Evolutionary conservation across 73 alveolate species (phyloP).

Genomic region (Tetrahymena malaccensis): DNA sequence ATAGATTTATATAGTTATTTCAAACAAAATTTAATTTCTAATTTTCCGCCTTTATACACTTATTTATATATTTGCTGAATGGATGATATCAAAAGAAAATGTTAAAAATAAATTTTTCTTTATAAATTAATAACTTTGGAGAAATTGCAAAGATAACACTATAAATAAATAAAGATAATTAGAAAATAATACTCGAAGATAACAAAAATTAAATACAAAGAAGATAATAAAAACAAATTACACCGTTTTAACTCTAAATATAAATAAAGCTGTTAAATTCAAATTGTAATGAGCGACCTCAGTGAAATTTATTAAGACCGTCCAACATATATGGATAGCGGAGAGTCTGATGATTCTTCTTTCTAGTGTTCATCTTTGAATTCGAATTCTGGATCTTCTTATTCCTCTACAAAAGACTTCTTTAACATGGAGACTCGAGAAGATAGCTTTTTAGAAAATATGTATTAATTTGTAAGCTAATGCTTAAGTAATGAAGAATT

Average conservation of each 20-base stretch:
- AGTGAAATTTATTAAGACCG: not conserved
- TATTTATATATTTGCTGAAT: not conserved
- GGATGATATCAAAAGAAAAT: not conserved
- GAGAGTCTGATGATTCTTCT: not conserved
- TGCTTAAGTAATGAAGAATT: not conserved
- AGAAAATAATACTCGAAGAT: not conserved
- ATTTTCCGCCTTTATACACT: not conserved
- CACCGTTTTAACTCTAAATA: not conserved
- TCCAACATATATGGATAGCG: not conserved
- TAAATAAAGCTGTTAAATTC: not conserved
- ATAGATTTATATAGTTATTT: too few species aligned
- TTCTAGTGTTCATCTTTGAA: not conserved
- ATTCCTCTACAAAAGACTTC: not conserved
- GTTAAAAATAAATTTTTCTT: not conserved
- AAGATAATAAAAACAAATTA: not conserved
- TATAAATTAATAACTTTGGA: not conserved
- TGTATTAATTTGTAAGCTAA: not conserved
- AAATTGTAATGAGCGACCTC: not conserved
- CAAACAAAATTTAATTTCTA: too few species aligned
- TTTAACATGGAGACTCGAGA: not conserved
- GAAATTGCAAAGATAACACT: not conserved
- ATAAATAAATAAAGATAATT: not conserved
- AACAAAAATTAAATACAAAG: not conserved
- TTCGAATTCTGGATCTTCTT: not conserved
- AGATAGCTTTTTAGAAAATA: not conserved